Base-by-base conservation (phyloP, 495 filamentous ascomycete species). In the Penicillium odoratum region DNA sequence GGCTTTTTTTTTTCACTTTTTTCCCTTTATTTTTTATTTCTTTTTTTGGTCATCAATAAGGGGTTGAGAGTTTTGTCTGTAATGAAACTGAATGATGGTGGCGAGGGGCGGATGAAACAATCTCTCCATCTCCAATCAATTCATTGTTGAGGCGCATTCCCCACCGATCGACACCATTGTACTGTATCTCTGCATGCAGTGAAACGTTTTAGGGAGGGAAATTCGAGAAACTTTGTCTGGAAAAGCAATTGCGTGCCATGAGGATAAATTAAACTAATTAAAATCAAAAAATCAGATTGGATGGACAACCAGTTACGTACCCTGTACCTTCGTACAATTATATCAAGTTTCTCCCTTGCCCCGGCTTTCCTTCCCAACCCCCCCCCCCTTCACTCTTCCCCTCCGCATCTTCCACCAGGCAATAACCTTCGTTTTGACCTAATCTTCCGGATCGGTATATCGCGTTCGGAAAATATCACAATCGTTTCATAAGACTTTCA, bases 181-280 rank as follows among this genome's bases (percentile, higher is more conserved):
- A 34, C 46, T 48, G 38, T 48, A 46, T 48, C 15, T 61, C 58
- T 65, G 66, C 61, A 64, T 67, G 64, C 59, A 64, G 61, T 57
- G 58, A 53, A 64, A 53, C 61, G 60, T 44, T 45, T 58, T 67
- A 38, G 53, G 53, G 42, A 21, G 49, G 38, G 38, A 29, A 48
- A 51, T 64, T 62, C 56, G 51, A 64, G 64, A 65, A 63, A 58
- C 51, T 43, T 61, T 43, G 16, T 21, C n/a, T 8, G 8, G 18
- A 11, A 47, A 8, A 51, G 38, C 25, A 43, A 57, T 63, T 49
- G 53, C 60, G 56, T 59, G 56, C 38, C 38, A 40, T 40, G 26
- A 42, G 40, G 34, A n/a, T 42, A 29, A 26, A 26, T 29, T 30
- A 11, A 40, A 38, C 33, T 36, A 40, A 40, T 40, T 40, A 16